phyloP scores from a whole-genome alignment of 441 rosid species.

The Arabidopsis hybrid region DNA sequence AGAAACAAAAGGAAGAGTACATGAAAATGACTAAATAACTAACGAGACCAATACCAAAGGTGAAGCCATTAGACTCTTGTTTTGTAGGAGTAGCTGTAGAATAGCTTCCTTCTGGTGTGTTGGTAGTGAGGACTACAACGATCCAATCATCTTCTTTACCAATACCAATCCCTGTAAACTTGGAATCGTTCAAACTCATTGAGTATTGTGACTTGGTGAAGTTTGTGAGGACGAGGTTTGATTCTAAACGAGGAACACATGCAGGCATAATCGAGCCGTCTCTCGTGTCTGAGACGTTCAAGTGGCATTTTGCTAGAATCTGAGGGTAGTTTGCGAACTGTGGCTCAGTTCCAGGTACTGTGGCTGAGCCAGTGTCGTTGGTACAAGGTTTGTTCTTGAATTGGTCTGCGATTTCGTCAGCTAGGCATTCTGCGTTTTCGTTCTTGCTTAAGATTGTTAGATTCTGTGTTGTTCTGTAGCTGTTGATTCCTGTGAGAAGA shows the following conservation, averaged over 20 bases:
- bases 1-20: conserved; percentile 36
- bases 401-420: conserved; percentile 78
- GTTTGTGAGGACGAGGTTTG: conserved; percentile 72
- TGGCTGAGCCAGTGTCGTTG: conserved; percentile 77
- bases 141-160: conserved; percentile 87
- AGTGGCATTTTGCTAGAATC: conserved; percentile 69
- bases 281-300: conserved; percentile 79
- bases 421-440: conserved; percentile 85
- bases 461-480: conserved; percentile 67
- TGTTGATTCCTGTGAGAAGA: conserved; percentile 75
- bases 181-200: conserved; percentile 60
- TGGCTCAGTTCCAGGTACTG: conserved; percentile 87
- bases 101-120: conserved; percentile 75
- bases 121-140: conserved; percentile 80
- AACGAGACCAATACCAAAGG: conserved; percentile 36
- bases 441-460: conserved; percentile 64
- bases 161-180: conserved; percentile 77
- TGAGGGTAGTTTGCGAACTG: conserved; percentile 66
- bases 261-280: conserved; percentile 85
- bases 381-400: conserved; percentile 80
- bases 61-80: conserved; percentile 42
- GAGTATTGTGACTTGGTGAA: conserved; percentile 77
- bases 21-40: conserved; percentile 48
- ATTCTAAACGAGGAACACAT: conserved; percentile 79
- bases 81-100: conserved; percentile 29